Percentiles rank a stretch among this genome's conserved stretches.
Conservation (phyloP, 306 rosid species). For the Vigna angularis region DNA sequence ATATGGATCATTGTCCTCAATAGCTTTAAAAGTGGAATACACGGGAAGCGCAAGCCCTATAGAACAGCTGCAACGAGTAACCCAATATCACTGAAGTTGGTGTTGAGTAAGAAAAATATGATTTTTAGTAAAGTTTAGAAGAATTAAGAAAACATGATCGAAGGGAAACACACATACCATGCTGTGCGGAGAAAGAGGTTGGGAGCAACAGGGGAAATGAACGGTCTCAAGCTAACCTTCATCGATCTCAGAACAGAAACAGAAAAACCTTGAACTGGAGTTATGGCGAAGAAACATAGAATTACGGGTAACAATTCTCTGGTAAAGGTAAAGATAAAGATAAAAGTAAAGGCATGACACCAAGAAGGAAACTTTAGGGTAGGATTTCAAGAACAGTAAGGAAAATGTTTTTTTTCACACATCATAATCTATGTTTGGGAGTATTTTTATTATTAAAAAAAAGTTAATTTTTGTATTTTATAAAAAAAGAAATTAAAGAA, state of each 20-base stretch:
- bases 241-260: background rate
- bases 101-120: background rate
- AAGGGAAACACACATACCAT: slow-evolving; percentile 46
- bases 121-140: background rate
- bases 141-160: background rate
- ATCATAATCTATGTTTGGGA: too few species aligned
- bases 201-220: slow-evolving; percentile 52
- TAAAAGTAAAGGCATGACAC: background rate
- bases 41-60: slow-evolving; percentile 62
- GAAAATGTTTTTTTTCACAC: too few species aligned
- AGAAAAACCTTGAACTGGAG: background rate
- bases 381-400: background rate
- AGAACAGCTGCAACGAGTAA: slow-evolving; percentile 56
- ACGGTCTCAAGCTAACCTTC: slow-evolving; percentile 58
- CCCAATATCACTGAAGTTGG: slow-evolving; percentile 6
- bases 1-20: slow-evolving; percentile 55
- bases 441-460: too few species aligned
- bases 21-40: slow-evolving; percentile 67
- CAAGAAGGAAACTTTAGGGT: background rate
- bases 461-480: too few species aligned
- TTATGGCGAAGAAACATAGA: slow-evolving; percentile 6
- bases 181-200: slow-evolving; percentile 55
- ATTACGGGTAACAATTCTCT: background rate
- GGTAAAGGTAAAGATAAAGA: too few species aligned
- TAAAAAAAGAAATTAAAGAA: too few species aligned